Evolutionary conservation across 306 rosid genomes (phyloP).

Genomic region (Dryas alaskensis): DNA sequence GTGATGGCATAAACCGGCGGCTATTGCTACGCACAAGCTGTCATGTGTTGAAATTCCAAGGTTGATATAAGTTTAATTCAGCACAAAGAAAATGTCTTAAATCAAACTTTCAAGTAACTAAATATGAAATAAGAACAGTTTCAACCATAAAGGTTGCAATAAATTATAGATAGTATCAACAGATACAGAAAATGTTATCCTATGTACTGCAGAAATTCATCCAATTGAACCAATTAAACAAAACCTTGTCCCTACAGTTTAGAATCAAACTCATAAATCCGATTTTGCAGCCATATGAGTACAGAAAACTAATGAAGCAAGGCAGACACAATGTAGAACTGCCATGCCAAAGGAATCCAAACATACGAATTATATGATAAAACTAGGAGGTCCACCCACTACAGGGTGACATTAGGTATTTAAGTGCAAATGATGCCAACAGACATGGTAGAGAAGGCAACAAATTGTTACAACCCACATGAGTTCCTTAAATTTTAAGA

Average conservation of each 20-base stretch:
- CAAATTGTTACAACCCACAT: background rate
- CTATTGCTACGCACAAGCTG: slow-evolving; percentile 98
- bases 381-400: background rate
- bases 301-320: background rate
- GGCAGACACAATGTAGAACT: background rate
- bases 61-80: slow-evolving; percentile 15
- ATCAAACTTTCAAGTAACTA: slow-evolving; percentile 20
- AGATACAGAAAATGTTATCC: background rate
- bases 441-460: background rate
- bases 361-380: background rate
- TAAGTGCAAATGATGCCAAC: background rate
- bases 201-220: background rate
- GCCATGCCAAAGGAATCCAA: background rate
- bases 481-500: background rate
- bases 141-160: background rate
- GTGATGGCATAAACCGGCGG: slow-evolving; percentile 80
- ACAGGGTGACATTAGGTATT: background rate
- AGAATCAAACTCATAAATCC: background rate
- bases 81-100: slow-evolving; percentile 14
- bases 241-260: background rate
- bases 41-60: slow-evolving; percentile 29
- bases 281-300: background rate
- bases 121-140: background rate
- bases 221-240: background rate
- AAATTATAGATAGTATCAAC: background rate